These are phyloP conservation scores for Cryptococcus sp. DNA, from an alignment of 1,284 basidiomycete species.

Conservation along the genomic window DNA sequence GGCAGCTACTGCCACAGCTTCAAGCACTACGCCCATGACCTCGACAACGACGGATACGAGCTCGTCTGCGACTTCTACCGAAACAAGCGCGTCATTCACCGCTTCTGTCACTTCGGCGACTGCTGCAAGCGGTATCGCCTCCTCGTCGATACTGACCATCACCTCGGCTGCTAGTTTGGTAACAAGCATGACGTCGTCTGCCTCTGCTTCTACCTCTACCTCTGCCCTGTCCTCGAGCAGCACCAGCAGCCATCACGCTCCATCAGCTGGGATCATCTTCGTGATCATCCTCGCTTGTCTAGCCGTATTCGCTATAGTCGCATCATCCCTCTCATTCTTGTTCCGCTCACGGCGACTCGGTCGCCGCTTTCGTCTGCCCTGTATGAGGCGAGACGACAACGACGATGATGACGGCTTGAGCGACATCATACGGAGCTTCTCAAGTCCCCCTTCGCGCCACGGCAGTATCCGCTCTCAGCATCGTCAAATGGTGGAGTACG, in stretches of 20 bases:
- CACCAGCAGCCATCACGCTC: conserved; percentile 19
- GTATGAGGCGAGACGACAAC: conserved; percentile 5
- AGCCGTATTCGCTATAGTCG: conserved; percentile 24
- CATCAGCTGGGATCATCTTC: conserved; percentile 29
- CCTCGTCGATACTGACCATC: conserved; percentile 3
- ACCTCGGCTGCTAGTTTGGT: conserved; percentile 6
- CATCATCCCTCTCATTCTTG: conserved; percentile 24
- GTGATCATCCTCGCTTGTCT: conserved; percentile 31
- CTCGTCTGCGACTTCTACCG: background rate
- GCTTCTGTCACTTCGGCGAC: background rate
- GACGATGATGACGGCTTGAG: conserved; percentile 32
- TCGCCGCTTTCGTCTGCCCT: background rate
- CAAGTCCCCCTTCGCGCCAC: conserved; percentile 2
- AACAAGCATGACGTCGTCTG: conserved; percentile 7
- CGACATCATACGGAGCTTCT: conserved; percentile 28
- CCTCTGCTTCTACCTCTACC: conserved; percentile 4
- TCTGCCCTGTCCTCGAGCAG: conserved; percentile 3
- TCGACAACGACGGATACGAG: background rate
- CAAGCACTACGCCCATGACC: background rate
- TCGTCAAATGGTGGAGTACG: conserved; percentile 2
- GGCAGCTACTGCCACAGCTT: background rate
- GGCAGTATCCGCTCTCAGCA: conserved; percentile 4
- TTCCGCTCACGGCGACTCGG: conserved; percentile 11
- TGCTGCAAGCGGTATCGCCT: background rate
- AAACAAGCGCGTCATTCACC: conserved; percentile 3